A percentile compares a stretch with the other conserved stretches of the same genome.
Evolutionary conservation across 768 basidiomycete genomes (phyloP).

Genomic region (Lentinula raphanica): DNA sequence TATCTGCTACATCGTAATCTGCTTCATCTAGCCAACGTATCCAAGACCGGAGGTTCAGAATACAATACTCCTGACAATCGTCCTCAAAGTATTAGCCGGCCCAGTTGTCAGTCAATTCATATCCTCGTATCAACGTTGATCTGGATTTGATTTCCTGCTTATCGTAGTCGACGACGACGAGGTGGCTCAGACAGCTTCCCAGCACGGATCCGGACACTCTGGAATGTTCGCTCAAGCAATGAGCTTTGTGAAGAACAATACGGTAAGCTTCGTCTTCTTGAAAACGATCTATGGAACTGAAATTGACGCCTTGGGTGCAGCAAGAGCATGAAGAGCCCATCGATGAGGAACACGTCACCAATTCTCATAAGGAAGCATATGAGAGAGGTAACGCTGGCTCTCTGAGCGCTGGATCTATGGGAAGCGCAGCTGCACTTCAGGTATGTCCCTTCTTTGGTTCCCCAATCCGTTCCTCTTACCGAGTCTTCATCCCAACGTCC

Average conservation of each 20-base stretch:
- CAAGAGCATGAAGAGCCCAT: slow-evolving; percentile 51
- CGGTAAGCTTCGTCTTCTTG: slow-evolving; percentile 28
- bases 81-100: slow-evolving; percentile 13
- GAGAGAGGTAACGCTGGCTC: slow-evolving; percentile 40
- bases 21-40: slow-evolving; percentile 32
- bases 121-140: not conserved
- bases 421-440: slow-evolving; percentile 76
- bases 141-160: slow-evolving; percentile 3
- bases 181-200: slow-evolving; percentile 50
- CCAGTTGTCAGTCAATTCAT: slow-evolving; percentile 15
- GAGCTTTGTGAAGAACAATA: slow-evolving; percentile 45
- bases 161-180: slow-evolving; percentile 69
- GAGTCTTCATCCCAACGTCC: too few relatives aligned
- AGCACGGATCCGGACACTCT: slow-evolving; percentile 51
- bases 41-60: slow-evolving; percentile 60
- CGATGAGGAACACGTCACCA: slow-evolving; percentile 58
- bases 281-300: not conserved
- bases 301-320: slow-evolving; percentile 22
- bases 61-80: slow-evolving; percentile 53
- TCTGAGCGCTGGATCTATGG: slow-evolving; percentile 60
- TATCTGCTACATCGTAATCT: slow-evolving; percentile 10
- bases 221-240: slow-evolving; percentile 55
- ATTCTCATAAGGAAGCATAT: slow-evolving; percentile 63
- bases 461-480: too few relatives aligned
- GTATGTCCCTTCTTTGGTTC: slow-evolving; percentile 24